A percentile compares a stretch with the other conserved stretches of the same genome.
Evolutionary conservation across 2,329 filamentous ascomycete species (phyloP).

Genomic region (Xylariales sp.): DNA sequence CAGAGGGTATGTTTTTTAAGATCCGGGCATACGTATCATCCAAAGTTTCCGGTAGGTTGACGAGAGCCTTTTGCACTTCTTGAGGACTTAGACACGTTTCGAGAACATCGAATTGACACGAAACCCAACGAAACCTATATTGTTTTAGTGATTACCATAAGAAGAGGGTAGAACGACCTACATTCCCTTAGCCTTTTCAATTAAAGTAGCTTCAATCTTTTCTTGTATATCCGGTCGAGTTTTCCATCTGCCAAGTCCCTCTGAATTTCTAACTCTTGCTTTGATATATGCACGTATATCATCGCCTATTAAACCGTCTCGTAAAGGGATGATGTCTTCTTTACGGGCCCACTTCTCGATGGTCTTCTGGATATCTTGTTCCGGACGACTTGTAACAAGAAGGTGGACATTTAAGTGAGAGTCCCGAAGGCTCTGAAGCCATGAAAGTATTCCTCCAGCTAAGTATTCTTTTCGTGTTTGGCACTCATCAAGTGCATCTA

Average conservation of each 20-base stretch:
- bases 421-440: not conserved
- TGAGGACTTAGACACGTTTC: conserved; percentile 9
- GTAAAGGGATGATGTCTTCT: not conserved
- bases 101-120: conserved; percentile 14
- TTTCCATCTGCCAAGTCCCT: not conserved
- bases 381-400: not conserved
- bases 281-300: not conserved
- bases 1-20: conserved; percentile 5
- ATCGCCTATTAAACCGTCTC: not conserved
- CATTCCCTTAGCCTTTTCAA: not conserved
- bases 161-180: no score
- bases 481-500: conserved; percentile 9
- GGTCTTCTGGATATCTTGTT: not conserved
- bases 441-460: no score
- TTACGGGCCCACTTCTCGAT: not conserved
- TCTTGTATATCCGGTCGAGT: not conserved
- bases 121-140: conserved; percentile 17
- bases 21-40: conserved; percentile 14
- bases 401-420: not conserved
- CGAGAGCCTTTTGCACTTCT: conserved; percentile 4
- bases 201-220: not conserved
- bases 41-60: conserved; percentile 10
- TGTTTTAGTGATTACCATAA: no score
- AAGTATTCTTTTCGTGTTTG: not conserved
- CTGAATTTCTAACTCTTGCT: not conserved